Conservation (phyloP, 164 flowering plant species). For the Vitis rotundifolia region DNA sequence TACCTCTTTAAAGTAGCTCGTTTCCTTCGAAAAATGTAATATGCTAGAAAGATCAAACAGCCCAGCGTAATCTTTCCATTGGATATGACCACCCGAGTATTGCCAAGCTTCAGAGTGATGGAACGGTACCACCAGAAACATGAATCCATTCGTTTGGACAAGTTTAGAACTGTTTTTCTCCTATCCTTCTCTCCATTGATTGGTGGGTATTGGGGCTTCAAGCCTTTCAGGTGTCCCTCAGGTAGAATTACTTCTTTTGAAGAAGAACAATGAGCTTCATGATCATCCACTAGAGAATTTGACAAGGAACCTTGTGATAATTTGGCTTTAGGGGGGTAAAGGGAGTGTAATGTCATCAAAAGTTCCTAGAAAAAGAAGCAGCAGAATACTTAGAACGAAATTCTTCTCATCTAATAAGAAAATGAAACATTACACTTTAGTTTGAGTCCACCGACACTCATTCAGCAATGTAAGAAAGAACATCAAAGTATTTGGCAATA, state of each 20-base stretch:
- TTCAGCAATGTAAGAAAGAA: too few species aligned
- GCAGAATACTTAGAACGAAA: neutral
- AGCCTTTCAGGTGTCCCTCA: constrained; percentile 17
- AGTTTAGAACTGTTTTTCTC: constrained; percentile 31
- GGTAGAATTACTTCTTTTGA: constrained; percentile 11
- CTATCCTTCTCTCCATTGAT: constrained; percentile 8
- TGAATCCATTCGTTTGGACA: constrained; percentile 25
- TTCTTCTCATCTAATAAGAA: neutral
- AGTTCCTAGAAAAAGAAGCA: constrained; percentile 30
- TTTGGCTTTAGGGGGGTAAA: constrained; percentile 29
- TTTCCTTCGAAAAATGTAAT: constrained; percentile 41
- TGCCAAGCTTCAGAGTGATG: constrained; percentile 46
- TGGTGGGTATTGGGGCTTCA: constrained; percentile 3
- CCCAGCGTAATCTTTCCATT: constrained; percentile 43
- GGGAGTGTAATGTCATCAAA: constrained; percentile 47
- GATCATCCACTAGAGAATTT: constrained; percentile 13
- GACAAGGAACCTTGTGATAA: constrained; percentile 20
- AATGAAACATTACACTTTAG: neutral
- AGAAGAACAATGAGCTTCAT: constrained; percentile 13
- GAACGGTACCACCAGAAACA: constrained; percentile 49
- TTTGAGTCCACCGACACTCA: neutral
- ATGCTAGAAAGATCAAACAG: constrained; percentile 34
- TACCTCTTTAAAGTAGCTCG: constrained; percentile 45
- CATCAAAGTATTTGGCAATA: too few species aligned
- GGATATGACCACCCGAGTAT: constrained; percentile 28